Evolutionary conservation across 768 basidiomycete genomes (phyloP).

Genomic region (Serendipita sp.): DNA sequence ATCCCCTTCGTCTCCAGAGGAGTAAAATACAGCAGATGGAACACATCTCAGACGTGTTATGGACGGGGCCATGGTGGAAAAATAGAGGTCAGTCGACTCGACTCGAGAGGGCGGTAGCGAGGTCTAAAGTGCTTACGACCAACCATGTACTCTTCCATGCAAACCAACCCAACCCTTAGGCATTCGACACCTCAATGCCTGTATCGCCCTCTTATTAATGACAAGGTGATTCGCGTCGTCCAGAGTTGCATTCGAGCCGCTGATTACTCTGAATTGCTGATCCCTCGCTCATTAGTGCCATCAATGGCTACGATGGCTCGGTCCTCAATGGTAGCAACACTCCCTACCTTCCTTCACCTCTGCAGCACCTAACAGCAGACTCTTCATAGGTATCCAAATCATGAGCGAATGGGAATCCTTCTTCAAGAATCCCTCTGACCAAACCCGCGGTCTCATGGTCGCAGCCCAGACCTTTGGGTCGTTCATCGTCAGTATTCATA

Average conservation of each 20-base stretch:
- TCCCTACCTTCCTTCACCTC: neutral
- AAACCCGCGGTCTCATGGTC: conserved; percentile 33
- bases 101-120: neutral
- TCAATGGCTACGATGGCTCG: conserved; percentile 54
- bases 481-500: conserved; percentile 25
- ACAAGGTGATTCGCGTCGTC: neutral
- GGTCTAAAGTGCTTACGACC: neutral
- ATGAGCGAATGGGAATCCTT: conserved; percentile 44
- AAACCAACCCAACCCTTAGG: conserved; percentile 22
- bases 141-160: neutral
- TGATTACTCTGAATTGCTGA: neutral
- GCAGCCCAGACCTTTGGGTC: conserved; percentile 45
- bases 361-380: neutral
- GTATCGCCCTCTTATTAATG: conserved; percentile 31
- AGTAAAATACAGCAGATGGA: neutral
- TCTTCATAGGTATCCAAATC: conserved; percentile 41
- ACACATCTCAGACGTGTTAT: conserved; percentile 36
- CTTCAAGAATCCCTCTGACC: conserved; percentile 37
- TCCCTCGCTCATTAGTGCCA: conserved; percentile 30
- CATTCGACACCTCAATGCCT: conserved; percentile 40
- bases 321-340: conserved; percentile 32
- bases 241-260: neutral
- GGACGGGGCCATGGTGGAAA: conserved; percentile 45
- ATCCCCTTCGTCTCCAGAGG: no score
- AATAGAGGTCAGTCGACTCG: conserved; percentile 31